Evolutionary conservation across 2,329 filamentous ascomycete species (phyloP), one percentile per base, ranked within the genome.

Genomic region (Aureobasidium vineae): DNA sequence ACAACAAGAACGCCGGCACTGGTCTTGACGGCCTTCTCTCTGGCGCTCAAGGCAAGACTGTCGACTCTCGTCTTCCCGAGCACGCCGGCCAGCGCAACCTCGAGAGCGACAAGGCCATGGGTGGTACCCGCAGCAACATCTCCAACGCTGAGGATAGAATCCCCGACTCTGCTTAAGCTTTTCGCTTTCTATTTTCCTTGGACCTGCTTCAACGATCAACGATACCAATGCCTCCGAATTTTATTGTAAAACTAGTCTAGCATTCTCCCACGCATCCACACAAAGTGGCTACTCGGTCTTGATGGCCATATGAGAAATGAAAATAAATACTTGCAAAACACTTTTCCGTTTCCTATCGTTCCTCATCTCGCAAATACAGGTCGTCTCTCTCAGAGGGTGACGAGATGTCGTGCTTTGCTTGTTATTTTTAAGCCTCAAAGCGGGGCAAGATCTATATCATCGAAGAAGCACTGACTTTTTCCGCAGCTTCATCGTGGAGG

Each of bases 21-120:
- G 81, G 82, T 3, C 70, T 81, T 6, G 81, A 81, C 1, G 74
- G 81, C 4, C 80, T 81, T 1, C 75, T 75, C 31, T 72, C 71
- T 31, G 70, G 70, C 28, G 60, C 72, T 45, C 67, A 69, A 38
- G 61, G 59, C n/a, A 65, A 68, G 52, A 57, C 68, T 13, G 60
- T 76, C 21, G 73, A 79, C 68, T 68, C 73, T 43, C 72, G 72
- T 31, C 73, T 76, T 31, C 77, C 77, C 1, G 69, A 54, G n/a
- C 73, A 75, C 67, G 75, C 75, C 2, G 67, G 68, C 43, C 78
- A 79, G 73, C 74, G 79, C 63, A 79, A 76, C 23, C 64, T 78
- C 68, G 74, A 74, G 47, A 56, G 53, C 54, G 73, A 75, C 56
- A 74, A 78, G 63, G 74, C 76, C 40, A 75, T 74, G 5, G 50